phyloP scores from a whole-genome alignment of 2,329 filamentous ascomycete species.

The Alternaria brassicae region DNA sequence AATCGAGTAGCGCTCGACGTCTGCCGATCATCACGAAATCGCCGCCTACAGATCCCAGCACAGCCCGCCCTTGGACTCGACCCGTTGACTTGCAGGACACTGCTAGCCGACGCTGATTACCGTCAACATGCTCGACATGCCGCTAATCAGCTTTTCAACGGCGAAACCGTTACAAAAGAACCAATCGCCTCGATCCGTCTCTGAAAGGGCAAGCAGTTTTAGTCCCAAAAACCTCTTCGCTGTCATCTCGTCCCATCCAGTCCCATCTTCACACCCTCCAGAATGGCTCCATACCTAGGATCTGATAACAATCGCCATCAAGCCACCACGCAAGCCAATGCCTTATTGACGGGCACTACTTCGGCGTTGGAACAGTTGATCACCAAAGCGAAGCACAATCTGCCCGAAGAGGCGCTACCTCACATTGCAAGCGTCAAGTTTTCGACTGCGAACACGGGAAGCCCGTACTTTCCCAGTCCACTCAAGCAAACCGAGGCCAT shows the following conservation, averaged over 20 bases:
- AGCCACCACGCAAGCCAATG: conserved; percentile 27
- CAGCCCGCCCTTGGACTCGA: conserved; percentile 7
- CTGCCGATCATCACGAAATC: conserved; percentile 18
- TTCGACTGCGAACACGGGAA: conserved; percentile 48
- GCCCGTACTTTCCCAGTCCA: conserved; percentile 53
- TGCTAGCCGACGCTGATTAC: conserved; percentile 21
- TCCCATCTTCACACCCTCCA: conserved; percentile 1
- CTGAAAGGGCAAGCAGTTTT: conserved; percentile 1
- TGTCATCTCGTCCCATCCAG: conserved; percentile 2
- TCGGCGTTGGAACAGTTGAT: conserved; percentile 44
- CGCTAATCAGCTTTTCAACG: conserved; percentile 23
- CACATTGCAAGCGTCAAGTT: conserved; percentile 44
- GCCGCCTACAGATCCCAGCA: conserved; percentile 3
- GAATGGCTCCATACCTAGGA: conserved; percentile 42
- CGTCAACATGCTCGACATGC: conserved; percentile 21
- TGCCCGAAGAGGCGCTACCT: conserved; percentile 43
- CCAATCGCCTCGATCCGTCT: conserved; percentile 12
- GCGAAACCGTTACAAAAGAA: conserved; percentile 20
- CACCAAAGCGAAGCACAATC: conserved; percentile 39
- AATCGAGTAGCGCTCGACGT: conserved; percentile 8
- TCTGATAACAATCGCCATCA: conserved; percentile 18
- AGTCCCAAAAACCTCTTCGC: conserved; percentile 7
- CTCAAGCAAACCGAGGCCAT: conserved; percentile 63
- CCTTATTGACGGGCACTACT: conserved; percentile 45
- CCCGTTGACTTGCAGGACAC: conserved; percentile 20